These are phyloP conservation scores for Talaromyces sp. DNA, from an alignment of 2,329 filamentous ascomycete genomes.

Conservation along the genomic window DNA sequence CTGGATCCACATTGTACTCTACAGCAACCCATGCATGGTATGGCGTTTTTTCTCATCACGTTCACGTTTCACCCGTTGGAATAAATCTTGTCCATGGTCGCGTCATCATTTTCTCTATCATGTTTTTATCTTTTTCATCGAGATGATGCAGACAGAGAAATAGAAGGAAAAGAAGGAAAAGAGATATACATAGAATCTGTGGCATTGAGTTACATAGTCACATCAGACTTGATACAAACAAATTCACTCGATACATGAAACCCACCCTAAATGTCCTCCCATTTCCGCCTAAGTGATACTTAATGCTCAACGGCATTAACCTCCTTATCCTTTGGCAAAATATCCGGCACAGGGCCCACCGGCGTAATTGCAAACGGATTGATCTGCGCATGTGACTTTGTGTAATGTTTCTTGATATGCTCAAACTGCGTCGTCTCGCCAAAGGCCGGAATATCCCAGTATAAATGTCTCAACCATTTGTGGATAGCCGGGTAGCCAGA, in stretches of 20 bases:
- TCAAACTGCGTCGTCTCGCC: slow-evolving; percentile 81
- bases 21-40: slow-evolving; percentile 10
- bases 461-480: slow-evolving; percentile 75
- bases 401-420: slow-evolving; percentile 85
- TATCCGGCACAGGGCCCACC: slow-evolving; percentile 76
- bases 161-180: neutral
- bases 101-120: neutral
- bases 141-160: neutral
- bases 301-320: slow-evolving; percentile 45
- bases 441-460: slow-evolving; percentile 80
- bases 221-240: neutral
- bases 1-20: neutral
- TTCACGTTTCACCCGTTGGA: slow-evolving; percentile 1
- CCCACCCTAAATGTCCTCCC: neutral
- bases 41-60: slow-evolving; percentile 14
- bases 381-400: slow-evolving; percentile 62
- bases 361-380: slow-evolving; percentile 72
- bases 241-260: neutral
- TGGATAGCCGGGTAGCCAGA: slow-evolving; percentile 78
- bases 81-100: neutral
- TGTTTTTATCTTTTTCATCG: neutral
- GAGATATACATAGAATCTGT: slow-evolving; percentile 9
- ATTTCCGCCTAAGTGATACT: neutral
- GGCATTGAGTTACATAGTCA: neutral
- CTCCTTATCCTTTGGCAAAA: slow-evolving; percentile 74